Percentiles rank a stretch among this genome's conserved stretches.
These are phyloP conservation scores for Sapria himalayana DNA, from an alignment of 345 rosid genomes.

Conservation along the genomic window DNA sequence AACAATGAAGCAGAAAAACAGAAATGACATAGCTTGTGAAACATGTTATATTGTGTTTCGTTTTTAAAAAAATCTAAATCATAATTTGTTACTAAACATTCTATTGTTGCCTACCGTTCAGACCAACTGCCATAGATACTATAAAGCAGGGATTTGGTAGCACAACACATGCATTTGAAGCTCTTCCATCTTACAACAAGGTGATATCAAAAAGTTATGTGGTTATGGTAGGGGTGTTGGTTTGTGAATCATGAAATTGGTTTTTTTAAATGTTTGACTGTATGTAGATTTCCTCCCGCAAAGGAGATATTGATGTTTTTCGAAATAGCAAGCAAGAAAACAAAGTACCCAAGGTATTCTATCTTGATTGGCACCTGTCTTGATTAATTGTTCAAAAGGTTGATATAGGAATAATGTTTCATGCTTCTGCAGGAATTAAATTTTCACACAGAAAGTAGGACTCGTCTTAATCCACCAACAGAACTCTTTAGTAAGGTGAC, in stretches of 20 bases:
- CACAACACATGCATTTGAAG: constrained; percentile 27
- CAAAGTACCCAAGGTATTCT: constrained; percentile 56
- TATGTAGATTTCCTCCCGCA: constrained; percentile 55
- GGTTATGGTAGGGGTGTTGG: too few relatives aligned
- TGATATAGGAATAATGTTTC: constrained; percentile 4
- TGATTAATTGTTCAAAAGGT: constrained; percentile 4
- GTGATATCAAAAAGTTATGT: constrained; percentile 23
- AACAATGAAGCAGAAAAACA: too few relatives aligned
- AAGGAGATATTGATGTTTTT: constrained; percentile 58
- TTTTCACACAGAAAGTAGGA: constrained; percentile 38
- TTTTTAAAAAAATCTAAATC: too few relatives aligned
- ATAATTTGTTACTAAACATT: too few relatives aligned
- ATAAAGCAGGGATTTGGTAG: constrained; percentile 20
- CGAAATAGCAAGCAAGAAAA: constrained; percentile 53
- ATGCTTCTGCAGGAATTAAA: constrained; percentile 42
- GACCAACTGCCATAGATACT: constrained; percentile 22
- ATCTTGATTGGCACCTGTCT: neutral
- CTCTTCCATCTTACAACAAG: constrained; percentile 55
- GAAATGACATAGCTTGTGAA: too few relatives aligned
- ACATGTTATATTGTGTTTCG: too few relatives aligned
- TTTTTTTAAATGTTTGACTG: neutral
- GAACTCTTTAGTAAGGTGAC: constrained; percentile 86
- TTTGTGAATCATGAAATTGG: too few relatives aligned
- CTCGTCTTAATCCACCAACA: constrained; percentile 36
- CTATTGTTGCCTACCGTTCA: too few relatives aligned